Base-by-base conservation (phyloP, 371 early-diverging fungal species). In the Mortierella sp. region DNA sequence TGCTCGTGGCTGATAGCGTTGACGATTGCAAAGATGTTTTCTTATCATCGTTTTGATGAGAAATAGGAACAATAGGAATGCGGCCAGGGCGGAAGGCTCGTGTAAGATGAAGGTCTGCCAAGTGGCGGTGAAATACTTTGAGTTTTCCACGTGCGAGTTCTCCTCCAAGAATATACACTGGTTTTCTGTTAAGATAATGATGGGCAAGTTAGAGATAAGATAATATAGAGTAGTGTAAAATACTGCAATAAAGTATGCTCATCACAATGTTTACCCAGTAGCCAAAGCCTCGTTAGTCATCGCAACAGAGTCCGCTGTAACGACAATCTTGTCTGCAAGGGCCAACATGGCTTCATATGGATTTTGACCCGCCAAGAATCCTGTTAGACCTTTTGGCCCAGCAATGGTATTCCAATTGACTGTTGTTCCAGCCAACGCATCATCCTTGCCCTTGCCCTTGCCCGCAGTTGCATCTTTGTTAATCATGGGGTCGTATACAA, bases 231-330 rank as follows among this genome's bases (percentile, higher is more conserved):
- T 20, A 61, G 6, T 9, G 10, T 20, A 9, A 14, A n/a, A 22
- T 11, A 9, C 12, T n/a, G 2, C 37, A 0, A 8, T 6, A 35
- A 35, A 35, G 35, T 6, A 6, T 35, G 35, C 1, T 35, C 35
- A 35, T 6, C 6, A 6, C 35, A 35, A 35, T 35, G 5, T 64
- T 70, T 71, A 79, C 79, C 81, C 76, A 40, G 75, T 66, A 20
- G 81, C 76, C 35, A 81, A 57, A 3, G 81, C 81, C 24, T 81
- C 81, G 63, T 75, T 81, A 5, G 81, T 75, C 81, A 81, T 81
- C 5, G 72, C 66, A 26, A 81, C n/a, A 1, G 81, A 81, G 30
- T 81, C 81, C 5, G 81, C 81, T 18, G 76, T 72, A 26, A 81
- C 81, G 11, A 81, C 81, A 63, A 81, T 70, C 52, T 70, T 75